Conservation (phyloP, 129 eudicot genomes). For the Arctium minus region DNA sequence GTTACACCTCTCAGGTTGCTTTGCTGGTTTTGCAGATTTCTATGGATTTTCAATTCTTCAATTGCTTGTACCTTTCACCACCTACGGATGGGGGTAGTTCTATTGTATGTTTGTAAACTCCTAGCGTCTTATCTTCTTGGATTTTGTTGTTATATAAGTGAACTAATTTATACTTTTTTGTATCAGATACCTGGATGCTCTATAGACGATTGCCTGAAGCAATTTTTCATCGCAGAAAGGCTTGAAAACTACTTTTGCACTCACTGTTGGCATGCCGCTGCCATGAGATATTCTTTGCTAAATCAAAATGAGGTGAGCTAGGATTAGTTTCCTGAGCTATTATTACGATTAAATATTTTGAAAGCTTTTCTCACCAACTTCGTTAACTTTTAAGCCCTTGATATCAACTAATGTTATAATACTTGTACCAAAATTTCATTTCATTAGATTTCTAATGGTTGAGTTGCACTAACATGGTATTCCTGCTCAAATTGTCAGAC, state of each 20-base stretch:
- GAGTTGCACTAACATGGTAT: constrained; percentile 19
- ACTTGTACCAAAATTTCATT: not conserved
- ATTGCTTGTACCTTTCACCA: constrained; percentile 73
- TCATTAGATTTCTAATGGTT: not conserved
- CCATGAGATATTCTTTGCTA: constrained; percentile 42
- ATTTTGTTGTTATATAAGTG: constrained; percentile 8
- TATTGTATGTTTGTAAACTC: constrained; percentile 42
- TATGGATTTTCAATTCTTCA: constrained; percentile 74
- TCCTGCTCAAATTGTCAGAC: constrained; percentile 42
- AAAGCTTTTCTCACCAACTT: not conserved
- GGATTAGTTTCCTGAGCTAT: not conserved
- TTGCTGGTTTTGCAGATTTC: constrained; percentile 62
- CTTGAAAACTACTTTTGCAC: constrained; percentile 76
- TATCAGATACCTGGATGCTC: constrained; percentile 70
- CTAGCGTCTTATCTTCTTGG: not conserved
- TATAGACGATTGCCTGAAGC: constrained; percentile 70
- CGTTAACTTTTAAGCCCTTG: not conserved
- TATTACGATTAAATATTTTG: not conserved
- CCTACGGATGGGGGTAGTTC: constrained; percentile 31
- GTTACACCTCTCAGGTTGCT: not conserved
- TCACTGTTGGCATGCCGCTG: constrained; percentile 86
- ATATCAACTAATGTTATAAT: not conserved
- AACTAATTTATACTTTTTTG: not conserved
- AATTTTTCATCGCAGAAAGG: constrained; percentile 65
- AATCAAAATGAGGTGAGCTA: constrained; percentile 54